Evolutionary conservation across 2,329 filamentous ascomycete species (phyloP), one percentile per base, ranked within the genome.

Genomic region (Mariannaea elegans): DNA sequence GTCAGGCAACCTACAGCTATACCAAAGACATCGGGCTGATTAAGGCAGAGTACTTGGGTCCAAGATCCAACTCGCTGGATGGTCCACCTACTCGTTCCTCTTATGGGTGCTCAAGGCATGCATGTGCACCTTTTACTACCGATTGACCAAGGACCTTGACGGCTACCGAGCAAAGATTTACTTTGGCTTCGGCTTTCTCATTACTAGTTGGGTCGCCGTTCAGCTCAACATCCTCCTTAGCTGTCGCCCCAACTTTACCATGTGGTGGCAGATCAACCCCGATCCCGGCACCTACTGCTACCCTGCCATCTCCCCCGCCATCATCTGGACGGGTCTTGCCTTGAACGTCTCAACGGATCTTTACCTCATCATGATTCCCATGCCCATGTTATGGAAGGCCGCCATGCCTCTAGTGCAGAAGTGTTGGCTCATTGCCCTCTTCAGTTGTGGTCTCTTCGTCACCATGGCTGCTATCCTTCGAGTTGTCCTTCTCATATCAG

Each of bases 251-350:
- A 54, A 27, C 0, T 79, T 88, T 52, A 63, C 75, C 23, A 79
- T 78, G 36, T 83, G 84, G 66, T 88, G 85, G 84, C 84, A 88
- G 69, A 86, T 88, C 47, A 75, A 81, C 51, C 86, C 86, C 0
- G 72, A 88, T 27, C 85, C 85, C 1, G 84, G 85, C 10, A 80
- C 53, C 45, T 62, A 80, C 44, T 84, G 82, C 59, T 80, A 83
- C 41, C 77, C 81, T 7, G 82, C 81, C 8, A 78, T 85, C 10
- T 82, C 83, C 0, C 77, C 77, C 14, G 78, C 80, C 47, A 77
- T 84, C 46, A 75, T 85, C 34, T 84, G 81, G 70, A 78, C 82
- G n/a, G 82, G 78, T 2, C 80, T 83, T 29, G 73, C 78, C 3
- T 73, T 83, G 60, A 88, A 87, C 62, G 79, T 86, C 3, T 64